These are phyloP conservation scores for Neospermospora avenae DNA, from an alignment of 2,329 filamentous ascomycete species.

Conservation along the genomic window DNA sequence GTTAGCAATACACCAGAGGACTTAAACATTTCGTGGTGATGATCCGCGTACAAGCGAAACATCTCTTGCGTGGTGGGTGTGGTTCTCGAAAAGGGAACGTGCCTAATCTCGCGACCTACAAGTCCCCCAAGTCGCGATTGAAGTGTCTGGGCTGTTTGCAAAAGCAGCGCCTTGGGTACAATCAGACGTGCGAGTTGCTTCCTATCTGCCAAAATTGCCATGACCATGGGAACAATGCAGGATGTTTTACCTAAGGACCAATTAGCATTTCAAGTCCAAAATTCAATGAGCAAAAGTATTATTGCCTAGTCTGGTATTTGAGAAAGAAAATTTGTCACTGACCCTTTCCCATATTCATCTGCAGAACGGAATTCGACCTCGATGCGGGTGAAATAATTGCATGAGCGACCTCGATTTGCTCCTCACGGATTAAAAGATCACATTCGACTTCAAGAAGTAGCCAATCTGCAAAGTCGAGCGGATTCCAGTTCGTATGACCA, in stretches of 20 bases:
- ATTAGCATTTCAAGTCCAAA: slow-evolving; percentile 3
- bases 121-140: slow-evolving; percentile 43
- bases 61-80: slow-evolving; percentile 35
- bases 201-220: slow-evolving; percentile 44
- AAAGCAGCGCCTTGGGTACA: slow-evolving; percentile 43
- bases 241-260: slow-evolving; percentile 50
- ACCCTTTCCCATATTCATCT: slow-evolving; percentile 66
- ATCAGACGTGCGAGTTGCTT: slow-evolving; percentile 41
- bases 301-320: neutral
- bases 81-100: slow-evolving; percentile 46
- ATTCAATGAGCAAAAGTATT: neutral
- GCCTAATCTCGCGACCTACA: slow-evolving; percentile 41
- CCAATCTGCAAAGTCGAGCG: slow-evolving; percentile 53
- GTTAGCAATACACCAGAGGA: slow-evolving; percentile 43
- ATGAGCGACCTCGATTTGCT: slow-evolving; percentile 59
- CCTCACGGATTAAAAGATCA: slow-evolving; percentile 57
- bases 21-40: slow-evolving; percentile 36
- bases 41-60: slow-evolving; percentile 34
- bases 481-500: slow-evolving; percentile 39
- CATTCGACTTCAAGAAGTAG: slow-evolving; percentile 66
- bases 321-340: slow-evolving; percentile 16
- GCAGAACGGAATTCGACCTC: slow-evolving; percentile 55
- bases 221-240: slow-evolving; percentile 52
- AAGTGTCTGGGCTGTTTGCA: slow-evolving; percentile 45
- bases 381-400: slow-evolving; percentile 56